phyloP scores from a whole-genome alignment of 2,329 filamentous ascomycete genomes.

The Xylariaceae sp. region DNA sequence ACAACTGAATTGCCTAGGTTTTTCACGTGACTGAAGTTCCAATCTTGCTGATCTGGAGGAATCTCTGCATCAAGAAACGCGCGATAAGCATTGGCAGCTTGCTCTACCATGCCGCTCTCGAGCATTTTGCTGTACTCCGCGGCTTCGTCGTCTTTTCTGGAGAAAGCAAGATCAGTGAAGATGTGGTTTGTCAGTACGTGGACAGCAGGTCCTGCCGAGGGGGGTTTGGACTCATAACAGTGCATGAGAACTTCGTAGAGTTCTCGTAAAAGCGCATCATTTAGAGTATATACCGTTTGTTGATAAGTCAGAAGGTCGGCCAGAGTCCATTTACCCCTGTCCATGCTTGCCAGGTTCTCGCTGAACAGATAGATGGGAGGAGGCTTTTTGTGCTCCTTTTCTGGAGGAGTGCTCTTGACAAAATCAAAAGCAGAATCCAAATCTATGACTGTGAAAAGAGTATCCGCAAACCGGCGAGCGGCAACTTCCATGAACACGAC shows the following conservation, averaged over 20 bases:
- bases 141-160: constrained; percentile 62
- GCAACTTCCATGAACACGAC: constrained; percentile 81
- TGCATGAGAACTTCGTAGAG: constrained; percentile 82
- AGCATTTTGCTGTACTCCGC: constrained; percentile 68
- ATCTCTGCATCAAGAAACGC: constrained; percentile 74
- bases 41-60: constrained; percentile 71
- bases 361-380: constrained; percentile 50
- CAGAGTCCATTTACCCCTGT: constrained; percentile 60
- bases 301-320: constrained; percentile 67
- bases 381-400: constrained; percentile 57
- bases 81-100: constrained; percentile 74
- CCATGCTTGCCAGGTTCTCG: constrained; percentile 50
- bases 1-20: constrained; percentile 81
- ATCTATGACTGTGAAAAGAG: constrained; percentile 74
- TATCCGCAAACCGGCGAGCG: constrained; percentile 76
- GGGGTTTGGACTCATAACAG: constrained; percentile 84
- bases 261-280: constrained; percentile 80
- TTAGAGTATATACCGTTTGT: constrained; percentile 65
- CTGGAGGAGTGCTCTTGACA: constrained; percentile 62
- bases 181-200: constrained; percentile 78
- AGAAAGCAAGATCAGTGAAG: constrained; percentile 70
- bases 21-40: constrained; percentile 89
- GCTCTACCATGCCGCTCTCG: constrained; percentile 64
- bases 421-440: constrained; percentile 79
- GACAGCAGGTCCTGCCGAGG: constrained; percentile 73